Evolutionary conservation across 1,139 yeast genomes (phyloP).

Genomic region (Geotrichum citri-aurantii): DNA sequence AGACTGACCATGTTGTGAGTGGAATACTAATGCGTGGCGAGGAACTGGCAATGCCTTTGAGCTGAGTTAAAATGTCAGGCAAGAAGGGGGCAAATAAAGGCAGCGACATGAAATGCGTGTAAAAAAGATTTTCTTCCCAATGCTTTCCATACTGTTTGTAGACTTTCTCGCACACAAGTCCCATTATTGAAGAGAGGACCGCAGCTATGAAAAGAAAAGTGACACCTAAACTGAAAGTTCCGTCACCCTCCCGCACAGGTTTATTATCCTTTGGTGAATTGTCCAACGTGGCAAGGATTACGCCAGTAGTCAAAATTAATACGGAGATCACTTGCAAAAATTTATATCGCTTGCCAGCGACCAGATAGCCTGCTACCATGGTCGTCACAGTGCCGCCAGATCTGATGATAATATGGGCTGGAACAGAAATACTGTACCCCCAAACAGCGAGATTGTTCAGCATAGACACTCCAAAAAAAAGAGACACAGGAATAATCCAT

Average conservation of each 20-base stretch:
- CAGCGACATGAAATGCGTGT: conserved; percentile 51
- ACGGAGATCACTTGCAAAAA: conserved; percentile 42
- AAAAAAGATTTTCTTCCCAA: conserved; percentile 64
- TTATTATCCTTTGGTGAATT: conserved; percentile 16
- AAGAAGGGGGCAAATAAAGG: conserved; percentile 47
- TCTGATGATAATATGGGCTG: conserved; percentile 61
- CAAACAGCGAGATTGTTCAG: conserved; percentile 54
- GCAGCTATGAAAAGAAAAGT: conserved; percentile 44
- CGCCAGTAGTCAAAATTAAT: conserved; percentile 50
- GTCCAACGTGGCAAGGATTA: conserved; percentile 45
- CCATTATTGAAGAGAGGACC: conserved; percentile 48
- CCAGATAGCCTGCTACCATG: conserved; percentile 51
- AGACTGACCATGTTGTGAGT: not conserved
- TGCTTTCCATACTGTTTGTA: conserved; percentile 46
- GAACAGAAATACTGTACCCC: conserved; percentile 54
- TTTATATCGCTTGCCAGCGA: conserved; percentile 35
- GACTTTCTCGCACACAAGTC: conserved; percentile 50
- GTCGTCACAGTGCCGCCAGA: conserved; percentile 62
- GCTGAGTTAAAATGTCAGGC: conserved; percentile 26
- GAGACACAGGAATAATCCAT: conserved; percentile 45
- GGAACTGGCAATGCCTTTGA: conserved; percentile 11
- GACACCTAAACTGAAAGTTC: conserved; percentile 41
- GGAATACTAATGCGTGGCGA: conserved; percentile 1
- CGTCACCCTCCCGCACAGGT: not conserved
- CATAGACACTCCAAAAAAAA: conserved; percentile 50